Evolutionary conservation across 805 yeast species (phyloP).

Genomic region (Spathaspora gorwiae): DNA sequence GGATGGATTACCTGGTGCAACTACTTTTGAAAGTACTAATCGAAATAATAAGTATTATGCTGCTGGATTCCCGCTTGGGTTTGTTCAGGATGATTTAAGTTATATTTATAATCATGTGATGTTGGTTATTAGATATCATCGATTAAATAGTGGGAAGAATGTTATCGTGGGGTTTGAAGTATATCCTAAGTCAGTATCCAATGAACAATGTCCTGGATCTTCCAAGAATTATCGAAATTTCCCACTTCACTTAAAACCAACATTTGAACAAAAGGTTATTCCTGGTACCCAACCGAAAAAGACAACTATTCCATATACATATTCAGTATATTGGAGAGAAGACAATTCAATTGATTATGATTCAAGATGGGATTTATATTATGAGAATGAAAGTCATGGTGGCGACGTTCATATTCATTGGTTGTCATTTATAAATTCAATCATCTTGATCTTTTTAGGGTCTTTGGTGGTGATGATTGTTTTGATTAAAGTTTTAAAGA

Average conservation of each 20-base stretch:
- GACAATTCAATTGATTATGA: constrained; percentile 62
- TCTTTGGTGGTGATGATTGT: constrained; percentile 64
- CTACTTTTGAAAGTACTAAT: constrained; percentile 62
- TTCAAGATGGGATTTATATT: constrained; percentile 70
- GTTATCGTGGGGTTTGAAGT: constrained; percentile 87
- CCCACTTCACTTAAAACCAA: constrained; percentile 42
- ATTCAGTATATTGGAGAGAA: constrained; percentile 85
- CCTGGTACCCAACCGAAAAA: constrained; percentile 12
- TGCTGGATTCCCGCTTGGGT: constrained; percentile 84
- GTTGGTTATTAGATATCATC: constrained; percentile 71
- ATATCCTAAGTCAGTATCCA: constrained; percentile 75
- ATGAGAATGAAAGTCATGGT: constrained; percentile 47
- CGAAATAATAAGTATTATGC: constrained; percentile 67
- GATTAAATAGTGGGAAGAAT: constrained; percentile 33
- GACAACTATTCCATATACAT: constrained; percentile 67
- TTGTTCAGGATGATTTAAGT: constrained; percentile 49
- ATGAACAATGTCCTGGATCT: constrained; percentile 70
- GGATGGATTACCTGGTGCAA: constrained; percentile 85
- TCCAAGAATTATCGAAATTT: constrained; percentile 55
- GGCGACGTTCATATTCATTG: constrained; percentile 58
- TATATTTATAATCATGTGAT: constrained; percentile 76
- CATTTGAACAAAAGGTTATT: constrained; percentile 12
- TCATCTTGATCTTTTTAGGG: constrained; percentile 57
- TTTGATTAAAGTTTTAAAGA: constrained; percentile 48
- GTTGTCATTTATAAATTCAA: constrained; percentile 69